Evolutionary conservation across 768 basidiomycete genomes (phyloP).

Genomic region (Leccinum sublutescens): DNA sequence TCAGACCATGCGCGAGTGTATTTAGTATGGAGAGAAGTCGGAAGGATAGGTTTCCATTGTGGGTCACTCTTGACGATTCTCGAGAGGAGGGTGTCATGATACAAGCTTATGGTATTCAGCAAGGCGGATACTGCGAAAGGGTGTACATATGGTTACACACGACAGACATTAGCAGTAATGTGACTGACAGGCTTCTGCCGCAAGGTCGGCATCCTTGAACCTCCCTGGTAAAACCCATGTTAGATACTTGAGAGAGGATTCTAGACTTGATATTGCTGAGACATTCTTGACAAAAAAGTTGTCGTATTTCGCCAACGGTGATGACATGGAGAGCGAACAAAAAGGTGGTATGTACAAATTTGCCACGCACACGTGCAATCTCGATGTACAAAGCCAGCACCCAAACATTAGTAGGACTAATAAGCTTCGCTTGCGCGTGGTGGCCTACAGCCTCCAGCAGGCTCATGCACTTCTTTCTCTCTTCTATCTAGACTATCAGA

Average conservation of each 20-base stretch:
- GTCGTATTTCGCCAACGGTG: constrained; percentile 72
- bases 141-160: constrained; percentile 14
- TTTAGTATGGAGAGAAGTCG: constrained; percentile 75
- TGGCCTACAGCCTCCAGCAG: constrained; percentile 1
- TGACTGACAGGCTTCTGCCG: constrained; percentile 87
- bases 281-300: constrained; percentile 82
- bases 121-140: constrained; percentile 71
- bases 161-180: constrained; percentile 9
- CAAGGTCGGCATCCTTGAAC: constrained; percentile 96
- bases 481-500: constrained; percentile 13
- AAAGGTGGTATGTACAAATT: not conserved
- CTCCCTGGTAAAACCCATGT: constrained; percentile 96
- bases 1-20: constrained; percentile 89
- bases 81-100: constrained; percentile 90
- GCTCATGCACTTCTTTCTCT: constrained; percentile 4
- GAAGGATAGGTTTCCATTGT: constrained; percentile 73
- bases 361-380: constrained; percentile 8
- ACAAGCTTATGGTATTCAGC: constrained; percentile 85
- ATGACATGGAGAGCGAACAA: constrained; percentile 46
- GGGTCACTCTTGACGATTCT: constrained; percentile 62
- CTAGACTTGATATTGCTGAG: constrained; percentile 81
- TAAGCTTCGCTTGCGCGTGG: constrained; percentile 18
- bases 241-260: constrained; percentile 83
- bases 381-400: constrained; percentile 26
- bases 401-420: constrained; percentile 22